Conservation (phyloP, 345 rosid genomes). For the Rhizophora mangle region DNA sequence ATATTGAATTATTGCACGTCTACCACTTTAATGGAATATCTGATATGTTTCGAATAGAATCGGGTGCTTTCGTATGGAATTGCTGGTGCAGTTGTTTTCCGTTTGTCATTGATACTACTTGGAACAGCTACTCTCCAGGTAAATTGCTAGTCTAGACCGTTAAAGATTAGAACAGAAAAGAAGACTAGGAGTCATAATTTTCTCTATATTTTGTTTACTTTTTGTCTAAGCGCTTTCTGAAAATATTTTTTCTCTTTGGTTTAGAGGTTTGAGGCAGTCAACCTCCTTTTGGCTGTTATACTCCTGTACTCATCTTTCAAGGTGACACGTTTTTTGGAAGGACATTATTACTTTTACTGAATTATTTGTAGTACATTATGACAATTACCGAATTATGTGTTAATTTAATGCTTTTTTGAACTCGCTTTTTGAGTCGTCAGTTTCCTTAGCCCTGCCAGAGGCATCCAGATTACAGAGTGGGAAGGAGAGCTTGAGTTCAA, state of each 20-base stretch:
- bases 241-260: background rate
- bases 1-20: conserved; percentile 1
- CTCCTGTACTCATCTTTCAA: conserved; percentile 83
- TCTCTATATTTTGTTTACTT: background rate
- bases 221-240: conserved; percentile 14
- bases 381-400: too few species aligned
- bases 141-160: conserved; percentile 5
- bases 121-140: conserved; percentile 97
- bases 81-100: conserved; percentile 85
- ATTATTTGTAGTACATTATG: background rate
- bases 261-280: conserved; percentile 84
- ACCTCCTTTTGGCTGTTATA: conserved; percentile 71
- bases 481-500: background rate
- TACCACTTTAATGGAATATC: conserved; percentile 11
- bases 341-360: conserved; percentile 7
- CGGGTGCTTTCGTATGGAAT: conserved; percentile 87
- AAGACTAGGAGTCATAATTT: background rate
- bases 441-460: too few species aligned
- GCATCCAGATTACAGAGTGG: background rate
- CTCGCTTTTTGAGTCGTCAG: too few species aligned
- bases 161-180: background rate
- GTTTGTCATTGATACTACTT: conserved; percentile 66
- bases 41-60: conserved; percentile 44
- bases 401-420: too few species aligned
- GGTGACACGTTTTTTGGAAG: conserved; percentile 39